Evolutionary conservation across 768 basidiomycete species (phyloP).

Genomic region (Imleria badia): DNA sequence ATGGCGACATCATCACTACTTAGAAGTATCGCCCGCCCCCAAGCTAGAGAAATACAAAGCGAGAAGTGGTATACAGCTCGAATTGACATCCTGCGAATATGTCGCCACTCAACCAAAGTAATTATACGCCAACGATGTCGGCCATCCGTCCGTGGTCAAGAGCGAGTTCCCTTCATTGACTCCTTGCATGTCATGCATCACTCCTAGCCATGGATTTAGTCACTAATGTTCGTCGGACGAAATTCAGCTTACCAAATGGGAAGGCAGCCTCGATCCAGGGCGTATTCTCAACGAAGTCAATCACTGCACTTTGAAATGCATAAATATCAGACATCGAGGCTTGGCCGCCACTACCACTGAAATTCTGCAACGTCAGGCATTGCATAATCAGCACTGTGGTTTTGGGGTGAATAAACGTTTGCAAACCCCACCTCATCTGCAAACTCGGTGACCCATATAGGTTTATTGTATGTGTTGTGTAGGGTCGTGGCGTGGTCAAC

Average conservation of each 20-base stretch:
- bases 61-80: background rate
- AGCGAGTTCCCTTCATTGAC: conserved; percentile 59
- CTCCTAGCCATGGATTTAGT: conserved; percentile 36
- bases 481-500: conserved; percentile 50
- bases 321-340: conserved; percentile 42
- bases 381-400: background rate
- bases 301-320: conserved; percentile 47
- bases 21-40: too few species aligned
- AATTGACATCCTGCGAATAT: background rate
- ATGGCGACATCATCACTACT: too few species aligned
- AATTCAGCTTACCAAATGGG: conserved; percentile 58
- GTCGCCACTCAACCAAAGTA: conserved; percentile 42
- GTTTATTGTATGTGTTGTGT: conserved; percentile 44
- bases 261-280: conserved; percentile 42
- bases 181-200: conserved; percentile 52
- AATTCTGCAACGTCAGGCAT: conserved; percentile 43
- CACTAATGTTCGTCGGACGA: background rate
- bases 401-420: background rate
- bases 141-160: conserved; percentile 43
- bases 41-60: conserved; percentile 10
- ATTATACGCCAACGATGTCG: conserved; percentile 53
- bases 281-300: conserved; percentile 46
- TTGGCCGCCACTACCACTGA: conserved; percentile 43
- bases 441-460: conserved; percentile 68
- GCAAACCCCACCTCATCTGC: conserved; percentile 55